Percentiles rank a stretch among this genome's conserved stretches.
Conservation (phyloP, 108 stramenopile genomes). For the Cylindrotheca closterium region DNA sequence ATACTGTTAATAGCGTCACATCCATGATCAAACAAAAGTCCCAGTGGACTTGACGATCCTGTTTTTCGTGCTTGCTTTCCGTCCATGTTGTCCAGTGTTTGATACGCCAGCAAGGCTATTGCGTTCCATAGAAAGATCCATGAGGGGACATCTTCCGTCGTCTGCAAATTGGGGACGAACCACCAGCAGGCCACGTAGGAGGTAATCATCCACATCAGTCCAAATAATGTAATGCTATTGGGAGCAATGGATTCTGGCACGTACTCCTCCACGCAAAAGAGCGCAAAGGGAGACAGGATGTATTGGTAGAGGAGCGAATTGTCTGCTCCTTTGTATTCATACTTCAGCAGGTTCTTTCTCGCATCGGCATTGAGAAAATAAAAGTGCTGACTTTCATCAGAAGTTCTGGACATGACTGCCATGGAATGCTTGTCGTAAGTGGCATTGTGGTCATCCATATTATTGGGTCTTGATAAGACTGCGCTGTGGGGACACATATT, state of each 20-base stretch:
- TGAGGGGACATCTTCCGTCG: slow-evolving; percentile 41
- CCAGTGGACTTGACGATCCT: slow-evolving; percentile 84
- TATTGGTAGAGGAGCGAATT: slow-evolving; percentile 73
- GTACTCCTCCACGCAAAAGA: slow-evolving; percentile 62
- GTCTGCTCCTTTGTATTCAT: slow-evolving; percentile 81
- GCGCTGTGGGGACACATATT: background rate
- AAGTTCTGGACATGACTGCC: background rate
- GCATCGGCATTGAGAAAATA: slow-evolving; percentile 38
- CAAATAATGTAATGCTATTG: slow-evolving; percentile 87
- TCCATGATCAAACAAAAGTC: slow-evolving; percentile 96
- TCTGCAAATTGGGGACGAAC: slow-evolving; percentile 48
- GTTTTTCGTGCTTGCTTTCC: slow-evolving; percentile 97
- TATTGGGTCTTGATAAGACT: background rate
- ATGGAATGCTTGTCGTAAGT: background rate
- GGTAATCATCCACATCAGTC: slow-evolving; percentile 75
- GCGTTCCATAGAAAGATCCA: slow-evolving; percentile 87
- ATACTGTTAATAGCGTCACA: slow-evolving; percentile 92
- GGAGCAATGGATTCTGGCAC: slow-evolving; percentile 86
- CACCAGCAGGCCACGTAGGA: slow-evolving; percentile 69
- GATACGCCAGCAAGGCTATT: slow-evolving; percentile 90
- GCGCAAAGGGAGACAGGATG: slow-evolving; percentile 83
- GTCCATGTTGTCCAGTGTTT: slow-evolving; percentile 98
- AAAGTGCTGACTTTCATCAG: background rate
- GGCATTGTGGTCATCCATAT: background rate
- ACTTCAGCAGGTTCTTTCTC: slow-evolving; percentile 38